Evolutionary conservation across 1,284 basidiomycete genomes (phyloP), one percentile per base, ranked within the genome.

Genomic region (Laetiporus sulphureus): DNA sequence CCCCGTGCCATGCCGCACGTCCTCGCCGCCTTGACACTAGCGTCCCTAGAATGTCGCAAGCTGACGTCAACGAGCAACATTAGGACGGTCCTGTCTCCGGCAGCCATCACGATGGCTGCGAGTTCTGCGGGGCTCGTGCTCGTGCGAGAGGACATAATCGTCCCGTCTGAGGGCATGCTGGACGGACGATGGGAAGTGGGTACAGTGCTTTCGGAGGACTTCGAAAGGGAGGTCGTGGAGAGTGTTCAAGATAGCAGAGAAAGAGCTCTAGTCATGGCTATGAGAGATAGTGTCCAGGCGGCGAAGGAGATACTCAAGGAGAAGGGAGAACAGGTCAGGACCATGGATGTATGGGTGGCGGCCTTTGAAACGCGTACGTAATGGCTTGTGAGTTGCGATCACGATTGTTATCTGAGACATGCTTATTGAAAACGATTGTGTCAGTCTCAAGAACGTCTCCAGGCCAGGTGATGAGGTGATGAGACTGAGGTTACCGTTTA

Each of bases 131-230:
- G 65, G 10, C 52, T 62, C 31, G 39, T 16, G 16, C 27, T 66
- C 5, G 36, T 43, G 29, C 40, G 46, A n/a, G 61, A 66, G 48
- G 47, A 36, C 13, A 40, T 48, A 12, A 27, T 68, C 5, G 46
- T 44, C 3, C 60, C 65, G 0, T 57, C 52, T 4, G 49, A 51
- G 3, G 52, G 48, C 6, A 54, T 68, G 46, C 44, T 58, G 19
- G 68, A 71, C 36, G 69, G 62, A 13, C 32, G 43, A 32, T 69
- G 67, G 66, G 67, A 69, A 44, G 56, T 60, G 4, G 40, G 31
- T 1, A 52, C 36, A 18, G 64, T 60, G 6, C 18, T 56, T 29
- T 39, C 39, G 2, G 18, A 44, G 2, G 43, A 21, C 0, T 64
- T 59, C 37, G 40, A 38, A 31, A 36, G 50, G 27, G 44, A 57